phyloP scores from a whole-genome alignment of 2,329 filamentous ascomycete genomes.

The Aspergillus quadricinctus region DNA sequence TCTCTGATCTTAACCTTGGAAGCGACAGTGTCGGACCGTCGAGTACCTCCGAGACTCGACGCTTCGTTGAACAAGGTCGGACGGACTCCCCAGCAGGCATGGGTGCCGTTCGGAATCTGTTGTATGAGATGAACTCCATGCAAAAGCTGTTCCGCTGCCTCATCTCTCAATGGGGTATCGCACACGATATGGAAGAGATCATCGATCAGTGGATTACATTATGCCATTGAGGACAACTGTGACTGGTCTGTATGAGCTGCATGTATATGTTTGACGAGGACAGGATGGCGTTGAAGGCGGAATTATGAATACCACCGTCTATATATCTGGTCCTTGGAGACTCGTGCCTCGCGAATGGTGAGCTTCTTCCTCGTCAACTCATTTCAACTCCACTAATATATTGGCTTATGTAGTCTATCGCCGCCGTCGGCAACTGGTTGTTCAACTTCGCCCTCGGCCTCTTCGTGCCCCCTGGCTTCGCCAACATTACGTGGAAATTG shows the following conservation, averaged over 20 bases:
- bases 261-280: not conserved
- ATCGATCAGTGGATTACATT: constrained; percentile 43
- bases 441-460: constrained; percentile 60
- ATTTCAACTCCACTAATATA: not conserved
- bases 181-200: constrained; percentile 44
- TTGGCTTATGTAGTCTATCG: constrained; percentile 28
- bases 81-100: constrained; percentile 17
- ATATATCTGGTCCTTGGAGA: constrained; percentile 54
- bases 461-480: constrained; percentile 56
- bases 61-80: constrained; percentile 33
- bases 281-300: no score
- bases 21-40: constrained; percentile 19
- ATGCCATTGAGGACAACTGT: constrained; percentile 30
- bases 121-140: constrained; percentile 47
- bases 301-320: no score
- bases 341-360: constrained; percentile 56
- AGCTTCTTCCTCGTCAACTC: not conserved
- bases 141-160: constrained; percentile 45
- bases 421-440: constrained; percentile 53
- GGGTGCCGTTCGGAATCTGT: constrained; percentile 34
- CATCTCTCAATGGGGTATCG: constrained; percentile 44
- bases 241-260: not conserved
- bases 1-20: constrained; percentile 25
- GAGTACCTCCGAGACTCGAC: constrained; percentile 33
- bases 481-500: constrained; percentile 54